A percentile compares a stretch with the other conserved stretches of the same genome.
phyloP scores from a whole-genome alignment of 1,139 yeast genomes.

The Suhomyces yuchorum region DNA sequence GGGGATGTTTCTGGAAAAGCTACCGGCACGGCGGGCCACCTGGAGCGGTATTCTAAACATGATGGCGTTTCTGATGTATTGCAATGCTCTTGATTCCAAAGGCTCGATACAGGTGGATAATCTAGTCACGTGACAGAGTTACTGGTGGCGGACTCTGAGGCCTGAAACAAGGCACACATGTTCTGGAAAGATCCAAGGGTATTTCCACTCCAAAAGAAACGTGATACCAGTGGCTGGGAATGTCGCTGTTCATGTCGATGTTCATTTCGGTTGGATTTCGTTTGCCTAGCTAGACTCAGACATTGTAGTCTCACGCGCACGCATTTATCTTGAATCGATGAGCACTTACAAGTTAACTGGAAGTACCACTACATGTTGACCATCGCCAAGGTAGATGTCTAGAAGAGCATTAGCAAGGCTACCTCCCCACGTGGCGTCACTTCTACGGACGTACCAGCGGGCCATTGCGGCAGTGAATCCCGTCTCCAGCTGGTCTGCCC shows the following conservation, averaged over 20 bases:
- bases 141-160: too few species aligned
- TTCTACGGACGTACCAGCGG: slow-evolving; percentile 16
- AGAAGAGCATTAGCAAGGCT: slow-evolving; percentile 20
- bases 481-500: slow-evolving; percentile 14
- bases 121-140: too few species aligned
- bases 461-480: slow-evolving; percentile 11
- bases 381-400: slow-evolving; percentile 15
- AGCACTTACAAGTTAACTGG: neutral
- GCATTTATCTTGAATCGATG: neutral
- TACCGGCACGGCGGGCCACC: neutral
- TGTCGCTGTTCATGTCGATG: too few species aligned
- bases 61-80: neutral
- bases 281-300: too few species aligned
- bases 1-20: neutral
- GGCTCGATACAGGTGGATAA: too few species aligned
- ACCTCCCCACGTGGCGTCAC: slow-evolving; percentile 19
- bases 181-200: too few species aligned
- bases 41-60: neutral
- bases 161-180: too few species aligned
- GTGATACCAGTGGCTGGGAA: too few species aligned
- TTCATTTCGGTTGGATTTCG: too few species aligned
- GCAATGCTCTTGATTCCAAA: too few species aligned
- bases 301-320: neutral
- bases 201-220: too few species aligned
- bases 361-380: neutral